Evolutionary conservation across 192 early-diverging fungal genomes (phyloP), one percentile per base, ranked within the genome.

Genomic region (Umbelopsis vinacea): DNA sequence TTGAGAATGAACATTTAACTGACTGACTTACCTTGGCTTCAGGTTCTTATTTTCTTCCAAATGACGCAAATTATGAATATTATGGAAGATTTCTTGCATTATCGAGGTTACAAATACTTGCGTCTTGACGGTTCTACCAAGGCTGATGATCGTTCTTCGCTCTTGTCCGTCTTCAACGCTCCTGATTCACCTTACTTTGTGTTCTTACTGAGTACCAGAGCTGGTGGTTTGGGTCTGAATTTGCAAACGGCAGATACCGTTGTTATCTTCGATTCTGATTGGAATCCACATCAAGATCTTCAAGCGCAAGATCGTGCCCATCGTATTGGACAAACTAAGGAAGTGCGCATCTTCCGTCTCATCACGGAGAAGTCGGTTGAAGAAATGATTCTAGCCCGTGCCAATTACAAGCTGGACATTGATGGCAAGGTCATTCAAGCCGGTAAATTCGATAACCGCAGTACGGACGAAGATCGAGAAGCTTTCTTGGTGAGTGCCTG

Each of bases 281-380:
- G 97, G 96, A 98, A 98, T 78, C 98, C 98, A 46, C 96, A 97
- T 79, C 94, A 96, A 73, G 98, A 99, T 85, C 86, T 97, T 53
- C 98, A 99, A 84, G 98, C 98, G 6, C 97, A 97, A 82, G 98
- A 98, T 87, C 96, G 98, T 81, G 98, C 98, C 6, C 97, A 99
- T 85, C 95, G 98, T 83, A 99, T 99, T 71, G 98, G 98, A 40
- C 98, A 99, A 81, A 98, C 91, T 26, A 98, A 97, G 71, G 96
- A 97, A 84, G 98, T 99, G 24, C 91, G 94, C 21, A 95, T 99
- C 55, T 89, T 98, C 81, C 90, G 95, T 24, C 74, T 99, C 70
- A 91, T 99, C 53, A 96, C 96, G 1, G 88, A 92, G 22, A 91
- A 91, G 43, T 94, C 97, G 0, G 90, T 98, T 50, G 98, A 99